Evolutionary conservation across 1,139 yeast genomes (phyloP), one percentile per base, ranked within the genome.

Genomic region (Nadsonia commutata): DNA sequence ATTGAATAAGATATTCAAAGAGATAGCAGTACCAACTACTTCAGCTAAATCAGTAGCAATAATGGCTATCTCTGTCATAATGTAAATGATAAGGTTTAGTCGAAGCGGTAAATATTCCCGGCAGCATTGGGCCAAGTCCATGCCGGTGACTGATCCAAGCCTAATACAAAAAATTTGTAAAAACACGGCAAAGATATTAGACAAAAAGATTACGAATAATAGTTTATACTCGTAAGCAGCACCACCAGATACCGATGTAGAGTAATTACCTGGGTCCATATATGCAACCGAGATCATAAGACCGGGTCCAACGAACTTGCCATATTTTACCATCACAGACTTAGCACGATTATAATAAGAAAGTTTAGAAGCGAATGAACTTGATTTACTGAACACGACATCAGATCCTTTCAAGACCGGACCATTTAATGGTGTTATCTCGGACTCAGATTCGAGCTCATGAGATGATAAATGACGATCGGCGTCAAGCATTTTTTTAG

Each of bases 11-110:
- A 83, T 77, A 55, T 83, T 81, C 48, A 83, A 65, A 0, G 94
- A 90, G 52, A 83, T 76, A 3, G 94, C 93, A n/a, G 85, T 75
- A 54, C 94, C 94, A 45, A 83, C 80, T 31, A 83, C 94, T 56
- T 83, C 94, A 3, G 94, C 93, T 9, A 83, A 70, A 65, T 83
- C 94, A 0, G 94, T 83, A 1, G 94, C 85, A 43, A 83, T 74
- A 47, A 83, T 82, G 27, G 94, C 93, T 53, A 72, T 68, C 57
- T 83, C 94, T 1, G 94, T 88, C 47, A 80, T 66, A 38, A 80
- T 49, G 72, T 84, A 83, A 3, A 83, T 50, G 1, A 60, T 49
- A 46, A 64, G 57, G 51, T 80, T 78, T 48, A 80, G 53, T 76
- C 80, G 75, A 22, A 57, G 56, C 2, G 90, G 90, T 23, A 80